Base-by-base conservation (phyloP, 1,284 basidiomycete species). In the Leucoagaricus sp. region DNA sequence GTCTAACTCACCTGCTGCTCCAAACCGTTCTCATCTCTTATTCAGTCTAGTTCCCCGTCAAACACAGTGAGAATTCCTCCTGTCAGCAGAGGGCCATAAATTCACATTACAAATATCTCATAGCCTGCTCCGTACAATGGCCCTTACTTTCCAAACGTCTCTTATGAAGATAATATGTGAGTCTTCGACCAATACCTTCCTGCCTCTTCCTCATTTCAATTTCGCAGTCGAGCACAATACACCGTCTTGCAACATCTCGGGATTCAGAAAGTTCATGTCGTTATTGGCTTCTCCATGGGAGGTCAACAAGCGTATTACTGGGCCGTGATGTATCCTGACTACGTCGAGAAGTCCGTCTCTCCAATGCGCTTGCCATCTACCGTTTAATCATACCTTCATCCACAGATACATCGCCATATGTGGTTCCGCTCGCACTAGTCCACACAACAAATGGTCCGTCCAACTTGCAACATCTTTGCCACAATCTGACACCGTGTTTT, bases 241-340 rank as follows among this genome's bases (percentile, higher is more conserved):
- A 71, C 75, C 13, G 80, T 85, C 4, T 73, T 85, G 5, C 74
- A 80, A 59, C 69, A 73, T 23, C 69, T 85, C 5, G 76, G 76
- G 4, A 68, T 86, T 17, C 68, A 75, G 49, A 79, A 82, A 61
- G 67, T 82, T 0, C 75, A 72, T 56, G 76, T 78, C 44, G 82
- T 78, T 25, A 73, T 84, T 17, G 83, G 82, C 0, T 86, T 85
- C 64, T 85, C 82, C 7, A 86, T 86, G 83, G 82, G 83, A 38
- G 84, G 76, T 1, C 83, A 84, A 63, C 82, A 83, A 79, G 80
- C 84, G 4, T 86, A 85, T 61, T 73, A 85, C 61, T 86, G 84
- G 84, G 72, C 83, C 2, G 77, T 81, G 9, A 69, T 84, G 66
- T 85, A 81, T 63, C 84, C 84, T 6, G 80, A 85, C 41, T 78